Conservation (phyloP, 2,329 filamentous ascomycete species). For the Alternaria dauci region DNA sequence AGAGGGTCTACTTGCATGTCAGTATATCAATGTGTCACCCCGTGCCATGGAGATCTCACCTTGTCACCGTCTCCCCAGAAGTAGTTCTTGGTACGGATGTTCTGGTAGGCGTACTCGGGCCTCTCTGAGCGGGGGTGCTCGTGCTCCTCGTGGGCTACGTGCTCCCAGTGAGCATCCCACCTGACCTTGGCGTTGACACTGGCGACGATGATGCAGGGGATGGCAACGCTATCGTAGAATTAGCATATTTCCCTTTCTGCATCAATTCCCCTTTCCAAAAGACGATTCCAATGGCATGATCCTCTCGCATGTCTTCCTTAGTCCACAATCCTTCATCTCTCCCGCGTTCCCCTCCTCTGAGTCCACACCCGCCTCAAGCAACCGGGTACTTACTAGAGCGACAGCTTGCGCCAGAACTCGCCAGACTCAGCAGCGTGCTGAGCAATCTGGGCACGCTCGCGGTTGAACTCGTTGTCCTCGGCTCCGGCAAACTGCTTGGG, state of each 20-base stretch:
- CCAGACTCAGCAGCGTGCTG: constrained; percentile 85
- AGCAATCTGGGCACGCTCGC: constrained; percentile 89
- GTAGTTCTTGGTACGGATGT: constrained; percentile 96
- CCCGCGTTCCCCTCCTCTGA: not conserved
- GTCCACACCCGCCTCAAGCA: not conserved
- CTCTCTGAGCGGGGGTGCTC: constrained; percentile 81
- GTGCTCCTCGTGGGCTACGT: constrained; percentile 75
- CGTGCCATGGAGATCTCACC: constrained; percentile 59
- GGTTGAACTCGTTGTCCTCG: constrained; percentile 89
- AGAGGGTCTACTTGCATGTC: constrained; percentile 53
- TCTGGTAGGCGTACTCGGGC: constrained; percentile 94
- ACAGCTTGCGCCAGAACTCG: constrained; percentile 95
- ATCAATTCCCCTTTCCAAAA: not conserved
- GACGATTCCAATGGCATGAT: constrained; percentile 5
- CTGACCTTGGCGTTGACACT: constrained; percentile 85
- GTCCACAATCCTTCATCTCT: not conserved
- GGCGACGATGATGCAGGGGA: constrained; percentile 76
- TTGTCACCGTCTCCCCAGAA: constrained; percentile 96
- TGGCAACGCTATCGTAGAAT: constrained; percentile 69
- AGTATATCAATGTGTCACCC: constrained; percentile 1
- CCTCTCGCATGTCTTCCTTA: not conserved
- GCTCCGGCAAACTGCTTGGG: constrained; percentile 65
- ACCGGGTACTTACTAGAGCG: constrained; percentile 78
- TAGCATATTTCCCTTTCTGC: constrained; percentile 14
- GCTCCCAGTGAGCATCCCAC: constrained; percentile 97